Conservation (phyloP, 2,329 filamentous ascomycete genomes). For the Diaporthe ampelina region DNA sequence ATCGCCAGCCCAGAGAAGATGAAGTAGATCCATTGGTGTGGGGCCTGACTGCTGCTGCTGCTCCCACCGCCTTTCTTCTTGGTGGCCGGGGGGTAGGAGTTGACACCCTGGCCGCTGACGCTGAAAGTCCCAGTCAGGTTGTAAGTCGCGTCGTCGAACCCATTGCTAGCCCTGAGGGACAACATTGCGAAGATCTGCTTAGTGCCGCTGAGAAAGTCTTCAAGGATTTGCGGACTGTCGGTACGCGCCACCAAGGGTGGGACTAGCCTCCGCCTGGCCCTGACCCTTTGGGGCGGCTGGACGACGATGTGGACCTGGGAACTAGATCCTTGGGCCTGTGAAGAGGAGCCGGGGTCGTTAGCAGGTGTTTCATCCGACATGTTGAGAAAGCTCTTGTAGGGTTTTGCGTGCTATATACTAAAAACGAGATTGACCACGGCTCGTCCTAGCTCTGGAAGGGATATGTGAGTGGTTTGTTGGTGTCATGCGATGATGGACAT, state of each 20-base stretch:
- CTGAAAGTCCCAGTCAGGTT: conserved; percentile 3
- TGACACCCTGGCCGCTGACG: background rate
- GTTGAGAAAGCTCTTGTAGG: background rate
- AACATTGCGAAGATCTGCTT: conserved; percentile 26
- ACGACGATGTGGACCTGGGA: conserved; percentile 34
- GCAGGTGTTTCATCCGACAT: background rate
- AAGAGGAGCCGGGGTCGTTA: background rate
- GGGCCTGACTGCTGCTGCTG: conserved; percentile 14
- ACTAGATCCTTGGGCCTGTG: no score
- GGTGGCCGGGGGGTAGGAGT: background rate
- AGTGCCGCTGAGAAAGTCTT: background rate
- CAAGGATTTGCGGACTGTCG: conserved; percentile 12
- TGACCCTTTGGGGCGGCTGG: conserved; percentile 21
- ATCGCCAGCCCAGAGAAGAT: conserved; percentile 25
- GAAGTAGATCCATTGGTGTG: conserved; percentile 36
- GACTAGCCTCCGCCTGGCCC: conserved; percentile 7
- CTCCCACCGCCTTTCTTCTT: conserved; percentile 28
- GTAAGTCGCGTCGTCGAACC: background rate
- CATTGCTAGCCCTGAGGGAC: conserved; percentile 22
- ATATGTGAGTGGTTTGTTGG: background rate
- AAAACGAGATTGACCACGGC: background rate
- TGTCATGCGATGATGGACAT: background rate
- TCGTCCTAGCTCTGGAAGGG: background rate
- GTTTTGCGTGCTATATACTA: background rate
- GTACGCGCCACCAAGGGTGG: conserved; percentile 39